A percentile compares a stretch with the other conserved stretches of the same genome.
Evolutionary conservation across 140 eudicot species (phyloP).

Genomic region (Oenanthe javanica): DNA sequence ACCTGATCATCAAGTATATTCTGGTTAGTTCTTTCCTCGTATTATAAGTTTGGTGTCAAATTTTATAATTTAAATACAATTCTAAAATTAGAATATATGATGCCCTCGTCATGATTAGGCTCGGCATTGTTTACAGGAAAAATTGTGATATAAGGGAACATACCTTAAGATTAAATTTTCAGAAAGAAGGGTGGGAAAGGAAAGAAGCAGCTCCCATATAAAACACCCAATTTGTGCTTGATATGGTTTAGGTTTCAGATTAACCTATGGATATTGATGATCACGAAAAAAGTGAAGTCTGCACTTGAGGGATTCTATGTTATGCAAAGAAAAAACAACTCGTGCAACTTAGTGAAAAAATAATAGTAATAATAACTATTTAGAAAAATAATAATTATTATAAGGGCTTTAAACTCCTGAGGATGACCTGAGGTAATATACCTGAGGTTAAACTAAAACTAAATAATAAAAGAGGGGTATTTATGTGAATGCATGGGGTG

Average conservation of each 20-base stretch:
- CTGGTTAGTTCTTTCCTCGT: conserved; percentile 33
- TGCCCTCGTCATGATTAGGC: neutral
- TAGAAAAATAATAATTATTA: too few relatives aligned
- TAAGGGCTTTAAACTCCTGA: too few relatives aligned
- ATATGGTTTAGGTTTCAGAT: neutral
- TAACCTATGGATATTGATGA: neutral
- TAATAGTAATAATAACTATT: too few relatives aligned
- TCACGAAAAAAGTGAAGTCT: neutral
- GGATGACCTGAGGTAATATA: too few relatives aligned
- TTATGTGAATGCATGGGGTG: too few relatives aligned
- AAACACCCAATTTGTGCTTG: neutral
- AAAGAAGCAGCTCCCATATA: neutral
- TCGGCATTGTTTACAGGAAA: neutral
- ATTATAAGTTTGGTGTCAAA: neutral
- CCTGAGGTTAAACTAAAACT: too few relatives aligned
- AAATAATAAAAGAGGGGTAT: too few relatives aligned
- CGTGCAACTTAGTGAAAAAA: too few relatives aligned
- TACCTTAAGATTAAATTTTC: neutral
- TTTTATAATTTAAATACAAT: neutral
- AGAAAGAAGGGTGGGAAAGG: neutral
- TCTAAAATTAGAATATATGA: neutral
- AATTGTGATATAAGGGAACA: neutral
- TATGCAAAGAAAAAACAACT: too few relatives aligned
- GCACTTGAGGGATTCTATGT: neutral
- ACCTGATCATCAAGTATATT: conserved; percentile 53